Conservation (phyloP, 352 stramenopile species). For the Phytophthora quininea region DNA sequence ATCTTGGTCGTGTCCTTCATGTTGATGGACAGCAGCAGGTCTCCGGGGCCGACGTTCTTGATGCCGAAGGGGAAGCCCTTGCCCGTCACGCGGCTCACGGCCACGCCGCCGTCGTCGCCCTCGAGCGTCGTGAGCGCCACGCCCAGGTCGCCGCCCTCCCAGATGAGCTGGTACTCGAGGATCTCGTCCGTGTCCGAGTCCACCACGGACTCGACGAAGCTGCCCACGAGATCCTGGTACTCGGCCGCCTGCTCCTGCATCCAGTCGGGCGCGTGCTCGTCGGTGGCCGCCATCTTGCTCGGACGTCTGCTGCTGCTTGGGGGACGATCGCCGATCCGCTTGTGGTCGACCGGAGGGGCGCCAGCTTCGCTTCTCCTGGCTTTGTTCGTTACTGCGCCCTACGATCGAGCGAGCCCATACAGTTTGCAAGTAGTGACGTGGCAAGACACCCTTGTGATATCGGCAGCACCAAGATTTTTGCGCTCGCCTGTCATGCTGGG, state of each 20-base stretch:
- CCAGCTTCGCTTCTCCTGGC: not conserved
- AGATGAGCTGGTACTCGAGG: slow-evolving; percentile 90
- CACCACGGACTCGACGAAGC: slow-evolving; percentile 86
- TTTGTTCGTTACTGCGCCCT: slow-evolving; percentile 1
- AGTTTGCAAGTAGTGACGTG: not conserved
- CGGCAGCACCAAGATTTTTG: not conserved
- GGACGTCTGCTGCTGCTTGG: not conserved
- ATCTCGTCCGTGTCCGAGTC: slow-evolving; percentile 86
- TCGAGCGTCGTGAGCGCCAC: slow-evolving; percentile 84
- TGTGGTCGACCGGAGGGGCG: slow-evolving; percentile 31
- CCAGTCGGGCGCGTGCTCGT: slow-evolving; percentile 50
- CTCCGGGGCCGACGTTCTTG: slow-evolving; percentile 85
- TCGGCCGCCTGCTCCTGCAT: slow-evolving; percentile 89
- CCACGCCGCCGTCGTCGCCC: slow-evolving; percentile 57
- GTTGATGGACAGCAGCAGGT: slow-evolving; percentile 87
- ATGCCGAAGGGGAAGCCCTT: slow-evolving; percentile 90
- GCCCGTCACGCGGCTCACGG: slow-evolving; percentile 82
- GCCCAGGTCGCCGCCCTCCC: slow-evolving; percentile 84
- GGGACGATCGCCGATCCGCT: slow-evolving; percentile 21
- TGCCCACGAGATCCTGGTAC: slow-evolving; percentile 83
- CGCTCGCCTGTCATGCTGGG: not conserved
- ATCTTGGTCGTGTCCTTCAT: slow-evolving; percentile 81
- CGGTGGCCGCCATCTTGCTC: slow-evolving; percentile 17
- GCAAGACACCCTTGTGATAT: not conserved
- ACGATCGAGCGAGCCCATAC: not conserved